Conservation (phyloP, 2,329 filamentous ascomycete genomes). For the Fusarium mangiferae region DNA sequence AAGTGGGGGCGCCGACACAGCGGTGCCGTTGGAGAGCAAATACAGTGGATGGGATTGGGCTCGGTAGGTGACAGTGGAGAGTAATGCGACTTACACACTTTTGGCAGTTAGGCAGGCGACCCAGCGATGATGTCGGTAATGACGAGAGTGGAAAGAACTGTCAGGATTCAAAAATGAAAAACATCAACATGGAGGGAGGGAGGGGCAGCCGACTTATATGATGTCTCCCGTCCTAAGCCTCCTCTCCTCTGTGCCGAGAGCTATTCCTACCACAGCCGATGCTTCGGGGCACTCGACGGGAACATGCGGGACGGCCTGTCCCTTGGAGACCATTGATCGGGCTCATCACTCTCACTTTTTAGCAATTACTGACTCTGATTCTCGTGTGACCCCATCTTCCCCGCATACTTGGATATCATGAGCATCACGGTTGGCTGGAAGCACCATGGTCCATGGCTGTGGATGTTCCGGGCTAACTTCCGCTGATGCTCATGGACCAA, state of each 20-base stretch:
- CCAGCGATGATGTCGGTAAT: slow-evolving; percentile 40
- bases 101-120: slow-evolving; percentile 22
- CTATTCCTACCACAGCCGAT: slow-evolving; percentile 47
- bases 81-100: slow-evolving; percentile 41
- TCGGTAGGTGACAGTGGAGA: slow-evolving; percentile 35
- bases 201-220: slow-evolving; percentile 39
- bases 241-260: slow-evolving; percentile 45
- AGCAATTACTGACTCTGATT: slow-evolving; percentile 40
- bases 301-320: slow-evolving; percentile 47
- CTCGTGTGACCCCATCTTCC: slow-evolving; percentile 44
- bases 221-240: slow-evolving; percentile 17
- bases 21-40: slow-evolving; percentile 31
- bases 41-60: slow-evolving; percentile 35
- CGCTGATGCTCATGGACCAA: slow-evolving; percentile 12
- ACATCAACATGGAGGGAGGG: slow-evolving; percentile 14
- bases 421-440: slow-evolving; percentile 41
- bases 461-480: slow-evolving; percentile 21
- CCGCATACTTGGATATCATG: slow-evolving; percentile 40
- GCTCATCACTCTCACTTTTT: slow-evolving; percentile 25
- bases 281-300: slow-evolving; percentile 40
- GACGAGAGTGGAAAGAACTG: slow-evolving; percentile 28
- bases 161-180: slow-evolving; percentile 17
- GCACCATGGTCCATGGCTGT: slow-evolving; percentile 24
- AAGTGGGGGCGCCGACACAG: slow-evolving; percentile 37
- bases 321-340: slow-evolving; percentile 35